phyloP scores from a whole-genome alignment of 495 filamentous ascomycete species.

The Umbilicaria muhlenbergii region DNA sequence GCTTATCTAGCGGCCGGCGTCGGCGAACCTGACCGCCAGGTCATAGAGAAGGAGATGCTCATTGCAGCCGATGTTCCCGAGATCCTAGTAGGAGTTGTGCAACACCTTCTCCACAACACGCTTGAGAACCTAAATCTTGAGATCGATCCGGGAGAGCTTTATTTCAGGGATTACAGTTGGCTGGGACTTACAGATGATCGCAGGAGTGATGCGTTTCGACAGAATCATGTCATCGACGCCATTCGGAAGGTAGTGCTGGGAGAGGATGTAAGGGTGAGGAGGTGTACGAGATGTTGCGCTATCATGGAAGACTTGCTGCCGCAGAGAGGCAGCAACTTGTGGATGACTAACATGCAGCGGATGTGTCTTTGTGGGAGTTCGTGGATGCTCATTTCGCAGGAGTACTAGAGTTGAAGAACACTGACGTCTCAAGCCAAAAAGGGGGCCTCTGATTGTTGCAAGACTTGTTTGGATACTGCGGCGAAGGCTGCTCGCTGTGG shows the following conservation, averaged over 20 bases:
- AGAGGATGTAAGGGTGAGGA: slow-evolving; percentile 17
- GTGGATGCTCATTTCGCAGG: slow-evolving; percentile 8
- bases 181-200: slow-evolving; percentile 30
- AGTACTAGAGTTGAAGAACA: too few relatives aligned
- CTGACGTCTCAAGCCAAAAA: too few relatives aligned
- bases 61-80: slow-evolving; percentile 29
- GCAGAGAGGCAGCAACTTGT: not conserved
- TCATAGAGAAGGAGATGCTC: slow-evolving; percentile 31
- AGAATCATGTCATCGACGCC: slow-evolving; percentile 25
- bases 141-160: slow-evolving; percentile 32
- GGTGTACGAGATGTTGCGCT: slow-evolving; percentile 43
- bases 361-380: slow-evolving; percentile 12
- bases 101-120: slow-evolving; percentile 27
- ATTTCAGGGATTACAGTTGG: slow-evolving; percentile 32
- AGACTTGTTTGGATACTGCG: too few relatives aligned
- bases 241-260: slow-evolving; percentile 23
- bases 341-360: slow-evolving; percentile 3
- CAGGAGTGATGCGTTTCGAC: slow-evolving; percentile 22
- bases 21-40: slow-evolving; percentile 29
- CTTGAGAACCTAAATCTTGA: slow-evolving; percentile 24
- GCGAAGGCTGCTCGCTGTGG: too few relatives aligned
- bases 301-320: slow-evolving; percentile 44
- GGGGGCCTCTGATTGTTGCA: too few relatives aligned
- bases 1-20: slow-evolving; percentile 31
- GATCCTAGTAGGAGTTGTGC: slow-evolving; percentile 25